A percentile compares a stretch with the other conserved stretches of the same genome.
These are phyloP conservation scores for Melastoma malabathricum DNA, from an alignment of 345 rosid species.

Conservation along the genomic window DNA sequence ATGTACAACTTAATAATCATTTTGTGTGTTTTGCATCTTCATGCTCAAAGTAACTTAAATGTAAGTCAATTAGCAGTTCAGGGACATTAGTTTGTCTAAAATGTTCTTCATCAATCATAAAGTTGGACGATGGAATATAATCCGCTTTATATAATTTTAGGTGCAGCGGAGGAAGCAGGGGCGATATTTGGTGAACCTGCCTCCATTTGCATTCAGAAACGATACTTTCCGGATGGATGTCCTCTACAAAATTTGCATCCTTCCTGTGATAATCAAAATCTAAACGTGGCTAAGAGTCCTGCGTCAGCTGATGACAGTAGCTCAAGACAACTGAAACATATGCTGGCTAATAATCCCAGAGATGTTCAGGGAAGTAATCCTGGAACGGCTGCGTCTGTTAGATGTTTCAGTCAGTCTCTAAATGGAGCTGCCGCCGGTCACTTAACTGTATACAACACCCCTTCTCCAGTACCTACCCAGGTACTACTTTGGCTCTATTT, in stretches of 20 bases:
- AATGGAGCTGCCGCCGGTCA: slow-evolving; percentile 43
- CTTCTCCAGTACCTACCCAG: slow-evolving; percentile 80
- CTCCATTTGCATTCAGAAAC: slow-evolving; percentile 73
- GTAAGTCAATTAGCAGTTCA: no score
- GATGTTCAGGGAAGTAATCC: slow-evolving; percentile 62
- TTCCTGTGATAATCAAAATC: slow-evolving; percentile 47
- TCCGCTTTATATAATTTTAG: slow-evolving; percentile 17
- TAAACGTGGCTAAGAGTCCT: slow-evolving; percentile 25
- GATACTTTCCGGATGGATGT: slow-evolving; percentile 37
- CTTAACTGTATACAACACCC: slow-evolving; percentile 66
- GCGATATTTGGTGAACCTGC: slow-evolving; percentile 85
- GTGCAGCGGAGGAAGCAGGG: slow-evolving; percentile 87
- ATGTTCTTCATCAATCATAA: no score
- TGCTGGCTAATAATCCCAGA: slow-evolving; percentile 54
- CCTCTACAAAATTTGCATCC: slow-evolving; percentile 26
- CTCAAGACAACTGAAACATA: slow-evolving; percentile 54
- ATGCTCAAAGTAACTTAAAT: no score
- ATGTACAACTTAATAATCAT: no score
- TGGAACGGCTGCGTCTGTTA: slow-evolving; percentile 23
- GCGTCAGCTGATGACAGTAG: slow-evolving; percentile 44
- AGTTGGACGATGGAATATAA: no score
- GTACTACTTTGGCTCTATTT: slow-evolving; percentile 16
- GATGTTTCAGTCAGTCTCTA: slow-evolving; percentile 42
- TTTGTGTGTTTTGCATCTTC: no score
- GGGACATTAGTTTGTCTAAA: no score